Evolutionary conservation across 2,329 filamentous ascomycete genomes (phyloP), one percentile per base, ranked within the genome.

Genomic region (Xylariaceae sp.): DNA sequence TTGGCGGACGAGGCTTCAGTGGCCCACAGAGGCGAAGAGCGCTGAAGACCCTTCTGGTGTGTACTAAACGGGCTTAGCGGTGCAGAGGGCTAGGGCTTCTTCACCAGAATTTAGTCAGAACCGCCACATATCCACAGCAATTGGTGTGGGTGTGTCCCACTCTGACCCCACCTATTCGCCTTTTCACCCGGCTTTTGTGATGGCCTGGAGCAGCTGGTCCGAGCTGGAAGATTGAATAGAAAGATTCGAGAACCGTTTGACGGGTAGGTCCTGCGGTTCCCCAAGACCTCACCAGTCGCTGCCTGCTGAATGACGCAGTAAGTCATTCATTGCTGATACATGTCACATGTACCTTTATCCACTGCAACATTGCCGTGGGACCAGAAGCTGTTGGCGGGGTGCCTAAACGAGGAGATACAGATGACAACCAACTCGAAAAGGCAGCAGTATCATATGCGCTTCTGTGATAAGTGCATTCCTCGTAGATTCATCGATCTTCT

Each of bases 21-120:
- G 57, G 39, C 40, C 57, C 59, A 57, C 55, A 53, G 53, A 52
- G 48, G 51, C 50, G 48, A 55, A 52, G 53, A 52, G 38, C 54
- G 49, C 59, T 56, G 58, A 42, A 44, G 48, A 55, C 53, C 52
- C 41, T 60, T 56, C 43, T 56, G 50, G 51, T 51, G 49, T 50
- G 45, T 33, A 56, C 56, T 16, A 57, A 60, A 58, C 48, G 58
- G 53, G 62, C 34, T 59, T 66, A 66, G 63, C 47, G 56, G 38
- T 3, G 22, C 53, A 16, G 63, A 66, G 63, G 63, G 63, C 63
- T 66, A 66, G 63, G 63, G 63, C 63, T 66, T 65, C 55, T 47
- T 45, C 41, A 28, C 4, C 22, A 28, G 22, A 28, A 28, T 5
- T 28, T 7, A 28, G 22, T 7, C 22, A 28, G 4, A 28, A 7